These are phyloP conservation scores for Psidium guajava DNA, from an alignment of 345 rosid species.

Conservation along the genomic window DNA sequence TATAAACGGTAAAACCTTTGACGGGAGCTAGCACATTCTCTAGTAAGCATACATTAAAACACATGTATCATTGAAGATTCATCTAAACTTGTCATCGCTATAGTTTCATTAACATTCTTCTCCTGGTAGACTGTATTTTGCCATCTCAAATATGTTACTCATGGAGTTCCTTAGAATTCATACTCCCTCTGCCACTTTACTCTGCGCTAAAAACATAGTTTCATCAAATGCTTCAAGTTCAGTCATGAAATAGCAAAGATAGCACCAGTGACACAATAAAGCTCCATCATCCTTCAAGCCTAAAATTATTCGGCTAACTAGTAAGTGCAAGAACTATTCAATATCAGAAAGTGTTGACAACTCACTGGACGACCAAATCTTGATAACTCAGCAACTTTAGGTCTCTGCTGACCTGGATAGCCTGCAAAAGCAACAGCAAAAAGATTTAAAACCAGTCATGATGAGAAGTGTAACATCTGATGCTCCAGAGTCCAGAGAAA, in stretches of 20 bases:
- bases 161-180: background rate
- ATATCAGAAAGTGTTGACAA: background rate
- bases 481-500: background rate
- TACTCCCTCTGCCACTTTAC: background rate
- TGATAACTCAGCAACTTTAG: slow-evolving; percentile 49
- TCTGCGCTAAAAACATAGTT: background rate
- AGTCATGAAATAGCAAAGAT: background rate
- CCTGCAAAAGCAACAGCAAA: slow-evolving; percentile 17
- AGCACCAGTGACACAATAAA: background rate
- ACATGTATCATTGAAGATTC: background rate
- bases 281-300: background rate
- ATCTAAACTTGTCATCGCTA: background rate
- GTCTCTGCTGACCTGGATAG: slow-evolving; percentile 46
- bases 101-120: background rate
- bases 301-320: background rate
- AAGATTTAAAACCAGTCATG: background rate
- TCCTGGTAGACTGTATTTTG: background rate
- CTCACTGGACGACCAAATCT: slow-evolving; percentile 74
- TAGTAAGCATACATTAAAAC: background rate
- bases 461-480: background rate
- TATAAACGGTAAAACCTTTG: background rate
- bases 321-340: background rate
- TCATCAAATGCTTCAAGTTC: background rate
- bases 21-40: background rate
- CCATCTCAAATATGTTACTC: background rate